These are phyloP conservation scores for Elsinoe ampelina DNA, from an alignment of 2,329 filamentous ascomycete genomes.

Conservation along the genomic window DNA sequence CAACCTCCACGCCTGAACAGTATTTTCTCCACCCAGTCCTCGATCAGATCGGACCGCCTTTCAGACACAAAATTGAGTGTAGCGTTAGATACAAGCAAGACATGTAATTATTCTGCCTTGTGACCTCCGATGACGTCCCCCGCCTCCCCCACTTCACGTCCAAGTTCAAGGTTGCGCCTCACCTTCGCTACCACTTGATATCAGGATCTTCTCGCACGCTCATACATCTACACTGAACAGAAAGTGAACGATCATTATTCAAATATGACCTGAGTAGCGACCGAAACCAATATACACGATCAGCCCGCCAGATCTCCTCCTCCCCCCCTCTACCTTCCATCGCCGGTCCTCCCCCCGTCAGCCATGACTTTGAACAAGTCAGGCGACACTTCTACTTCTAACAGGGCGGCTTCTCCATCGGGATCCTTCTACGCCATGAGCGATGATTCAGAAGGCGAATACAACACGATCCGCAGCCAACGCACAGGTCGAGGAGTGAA, in stretches of 20 bases:
- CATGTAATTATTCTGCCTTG: not conserved
- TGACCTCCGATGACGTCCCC: not conserved
- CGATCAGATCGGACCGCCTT: no score
- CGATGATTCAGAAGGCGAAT: constrained; percentile 91
- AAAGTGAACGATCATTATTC: no score
- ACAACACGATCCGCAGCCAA: constrained; percentile 82
- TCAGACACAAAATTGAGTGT: no score
- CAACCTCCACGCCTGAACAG: no score
- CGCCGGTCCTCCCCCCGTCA: not conserved
- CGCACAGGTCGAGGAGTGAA: constrained; percentile 77
- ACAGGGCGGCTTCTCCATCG: constrained; percentile 58
- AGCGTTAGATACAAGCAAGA: no score
- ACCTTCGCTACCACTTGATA: no score
- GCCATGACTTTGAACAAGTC: constrained; percentile 3
- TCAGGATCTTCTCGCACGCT: no score
- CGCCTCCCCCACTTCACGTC: not conserved
- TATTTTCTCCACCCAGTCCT: no score
- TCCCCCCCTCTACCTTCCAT: not conserved
- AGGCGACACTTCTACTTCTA: not conserved
- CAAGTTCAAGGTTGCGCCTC: no score
- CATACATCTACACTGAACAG: no score
- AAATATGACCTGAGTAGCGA: no score
- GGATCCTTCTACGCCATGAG: constrained; percentile 92
- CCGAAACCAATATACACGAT: no score
- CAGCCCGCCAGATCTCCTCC: not conserved